Conservation (phyloP, 148 eudicot genomes). For the Agrostemma githago region DNA sequence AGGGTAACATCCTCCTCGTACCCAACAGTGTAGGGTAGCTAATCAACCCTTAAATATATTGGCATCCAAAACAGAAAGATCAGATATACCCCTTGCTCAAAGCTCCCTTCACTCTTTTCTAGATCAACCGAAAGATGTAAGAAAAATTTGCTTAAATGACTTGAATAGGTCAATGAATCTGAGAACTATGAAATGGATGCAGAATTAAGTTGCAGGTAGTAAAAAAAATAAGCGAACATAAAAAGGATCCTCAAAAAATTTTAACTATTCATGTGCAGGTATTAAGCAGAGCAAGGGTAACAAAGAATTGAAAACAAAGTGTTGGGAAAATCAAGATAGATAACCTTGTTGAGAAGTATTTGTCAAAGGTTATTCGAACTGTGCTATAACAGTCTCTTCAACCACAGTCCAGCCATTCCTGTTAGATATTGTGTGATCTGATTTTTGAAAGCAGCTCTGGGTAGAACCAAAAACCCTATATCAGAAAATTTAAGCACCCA, state of each 20-base stretch:
- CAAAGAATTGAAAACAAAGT: neutral
- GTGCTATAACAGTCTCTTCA: constrained; percentile 57
- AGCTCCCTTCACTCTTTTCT: too few relatives aligned
- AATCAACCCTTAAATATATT: neutral
- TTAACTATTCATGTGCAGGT: neutral
- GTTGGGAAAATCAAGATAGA: constrained; percentile 11
- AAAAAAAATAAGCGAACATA: neutral
- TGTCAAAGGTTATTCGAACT: constrained; percentile 34
- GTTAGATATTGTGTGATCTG: constrained; percentile 16
- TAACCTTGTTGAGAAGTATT: constrained; percentile 21
- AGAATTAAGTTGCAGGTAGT: neutral
- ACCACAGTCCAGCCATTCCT: constrained; percentile 54
- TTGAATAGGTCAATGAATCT: neutral
- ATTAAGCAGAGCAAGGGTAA: neutral
- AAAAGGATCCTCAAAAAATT: neutral
- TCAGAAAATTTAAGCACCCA: neutral
- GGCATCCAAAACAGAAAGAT: neutral
- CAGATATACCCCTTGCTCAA: neutral
- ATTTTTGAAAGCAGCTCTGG: constrained; percentile 54
- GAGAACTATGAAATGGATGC: neutral
- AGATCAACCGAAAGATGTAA: too few relatives aligned
- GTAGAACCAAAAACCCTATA: constrained; percentile 3
- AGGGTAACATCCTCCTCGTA: too few relatives aligned
- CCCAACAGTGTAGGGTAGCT: neutral
- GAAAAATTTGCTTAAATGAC: neutral